Base-by-base conservation (phyloP, 352 stramenopile genomes). In the Pythium apleroticum region DNA sequence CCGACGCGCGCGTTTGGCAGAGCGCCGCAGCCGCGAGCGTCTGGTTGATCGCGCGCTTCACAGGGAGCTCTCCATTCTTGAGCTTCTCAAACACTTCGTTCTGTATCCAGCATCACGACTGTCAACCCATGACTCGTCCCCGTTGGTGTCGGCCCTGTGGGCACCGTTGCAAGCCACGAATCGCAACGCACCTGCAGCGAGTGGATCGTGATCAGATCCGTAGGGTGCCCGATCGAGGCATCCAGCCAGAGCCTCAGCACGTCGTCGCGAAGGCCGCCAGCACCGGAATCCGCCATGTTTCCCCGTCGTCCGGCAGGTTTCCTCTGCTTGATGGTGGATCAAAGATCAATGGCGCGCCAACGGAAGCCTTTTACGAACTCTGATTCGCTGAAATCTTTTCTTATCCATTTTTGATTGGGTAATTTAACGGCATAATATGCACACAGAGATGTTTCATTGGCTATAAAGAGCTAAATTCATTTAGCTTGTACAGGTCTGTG, bases 31-130 rank as follows among this genome's bases (percentile, higher is more conserved):
- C 72, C n/a, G 60, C 56, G 49, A 95, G 68, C 45, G 80, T 77
- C 60, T 89, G 78, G 60, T 76, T 86, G 56, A 85, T 77, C 24
- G 84, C 66, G 33, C 81, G 81, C 69, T 93, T 93, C 54, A 89
- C 65, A 19, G 86, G 62, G 48, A 90, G 64, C 58, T 81, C 79
- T 19, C 80, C 76, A 57, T 66, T 71, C 60, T 81, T 76, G 53
- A 86, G 76, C 69, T 89, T 87, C 15, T 79, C 74, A 43, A 93
- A 49, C 28, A 84, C 74, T 54, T 93, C 82, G 31, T 88, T 81
- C 76, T 86, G 50, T 45, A 24, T 20, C 43, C 52, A 28, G 4
- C 60, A 31, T 28, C 54, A 52, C 33, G 46, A 24, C 0, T 24
- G 10, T 53, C 56, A 59, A 65, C 48, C 65, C 53, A 69, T 60